Percentiles rank a stretch among this genome's conserved stretches.
Evolutionary conservation across 148 eudicot genomes (phyloP).

Genomic region (Rhododendron simsii): DNA sequence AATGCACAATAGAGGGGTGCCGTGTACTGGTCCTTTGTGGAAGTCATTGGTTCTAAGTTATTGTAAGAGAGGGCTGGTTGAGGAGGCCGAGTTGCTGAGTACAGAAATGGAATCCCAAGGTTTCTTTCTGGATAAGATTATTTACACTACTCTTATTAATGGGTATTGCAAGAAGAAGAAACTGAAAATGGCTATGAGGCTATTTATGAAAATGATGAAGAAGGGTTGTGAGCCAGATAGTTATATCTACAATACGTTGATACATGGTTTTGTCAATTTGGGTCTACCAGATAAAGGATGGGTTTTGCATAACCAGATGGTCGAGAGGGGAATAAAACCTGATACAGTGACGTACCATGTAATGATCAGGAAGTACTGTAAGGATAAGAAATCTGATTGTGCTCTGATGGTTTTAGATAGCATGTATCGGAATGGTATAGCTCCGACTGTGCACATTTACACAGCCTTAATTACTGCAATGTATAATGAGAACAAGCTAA

Average conservation of each 20-base stretch:
- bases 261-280: constrained; percentile 31
- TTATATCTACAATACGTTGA: constrained; percentile 37
- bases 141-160: constrained; percentile 34
- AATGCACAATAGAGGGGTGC: constrained; percentile 22
- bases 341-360: constrained; percentile 30
- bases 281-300: constrained; percentile 35
- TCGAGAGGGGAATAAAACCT: constrained; percentile 28
- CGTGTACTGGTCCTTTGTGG: constrained; percentile 18
- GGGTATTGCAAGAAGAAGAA: constrained; percentile 37
- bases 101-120: constrained; percentile 37
- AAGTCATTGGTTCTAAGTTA: constrained; percentile 28
- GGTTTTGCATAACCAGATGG: constrained; percentile 30
- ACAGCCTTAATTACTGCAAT: constrained; percentile 30
- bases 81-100: constrained; percentile 33
- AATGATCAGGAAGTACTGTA: constrained; percentile 32
- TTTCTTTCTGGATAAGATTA: constrained; percentile 27
- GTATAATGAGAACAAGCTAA: constrained; percentile 19
- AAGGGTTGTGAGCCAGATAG: constrained; percentile 33
- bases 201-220: constrained; percentile 38
- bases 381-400: constrained; percentile 26
- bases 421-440: constrained; percentile 16
- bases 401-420: constrained; percentile 27
- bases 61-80: constrained; percentile 33
- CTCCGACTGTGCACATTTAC: constrained; percentile 36
- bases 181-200: constrained; percentile 40